Evolutionary conservation across 306 rosid genomes (phyloP).

Genomic region (Medicago arabica): DNA sequence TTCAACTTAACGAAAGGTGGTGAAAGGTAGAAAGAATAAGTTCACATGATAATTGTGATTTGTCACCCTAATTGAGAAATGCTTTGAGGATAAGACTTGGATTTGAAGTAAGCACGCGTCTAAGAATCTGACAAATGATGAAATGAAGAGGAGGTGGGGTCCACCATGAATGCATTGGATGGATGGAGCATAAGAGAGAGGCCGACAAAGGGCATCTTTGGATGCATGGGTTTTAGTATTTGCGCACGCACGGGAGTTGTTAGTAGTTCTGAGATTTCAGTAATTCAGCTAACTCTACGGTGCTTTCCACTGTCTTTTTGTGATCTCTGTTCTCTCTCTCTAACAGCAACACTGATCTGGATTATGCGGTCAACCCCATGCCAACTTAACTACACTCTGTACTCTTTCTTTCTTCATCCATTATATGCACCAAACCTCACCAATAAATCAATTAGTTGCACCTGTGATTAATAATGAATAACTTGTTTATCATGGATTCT

Average conservation of each 20-base stretch:
- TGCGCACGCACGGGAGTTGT: neutral
- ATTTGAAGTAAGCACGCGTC: slow-evolving; percentile 34
- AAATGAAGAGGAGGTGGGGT: neutral
- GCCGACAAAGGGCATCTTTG: slow-evolving; percentile 88
- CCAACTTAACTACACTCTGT: too few species aligned
- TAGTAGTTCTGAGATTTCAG: neutral
- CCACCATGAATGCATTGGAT: slow-evolving; percentile 35
- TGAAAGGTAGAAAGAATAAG: neutral
- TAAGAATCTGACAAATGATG: slow-evolving; percentile 13
- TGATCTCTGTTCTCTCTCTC: slow-evolving; percentile 6
- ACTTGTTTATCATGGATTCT: too few species aligned
- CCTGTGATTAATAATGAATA: too few species aligned
- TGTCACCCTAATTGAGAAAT: neutral
- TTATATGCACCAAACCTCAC: too few species aligned
- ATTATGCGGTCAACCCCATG: too few species aligned
- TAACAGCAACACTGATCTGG: too few species aligned
- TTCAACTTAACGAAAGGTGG: too few species aligned
- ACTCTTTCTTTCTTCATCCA: too few species aligned
- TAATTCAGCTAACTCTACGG: slow-evolving; percentile 57
- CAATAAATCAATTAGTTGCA: too few species aligned
- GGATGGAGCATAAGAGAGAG: slow-evolving; percentile 17
- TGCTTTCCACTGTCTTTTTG: slow-evolving; percentile 26
- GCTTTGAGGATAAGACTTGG: slow-evolving; percentile 5
- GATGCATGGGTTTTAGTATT: slow-evolving; percentile 50
- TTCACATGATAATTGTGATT: slow-evolving; percentile 37